Percentiles rank a stretch among this genome's conserved stretches.
Evolutionary conservation across 1,284 basidiomycete genomes (phyloP).

Genomic region (Porphyrellus sp.): DNA sequence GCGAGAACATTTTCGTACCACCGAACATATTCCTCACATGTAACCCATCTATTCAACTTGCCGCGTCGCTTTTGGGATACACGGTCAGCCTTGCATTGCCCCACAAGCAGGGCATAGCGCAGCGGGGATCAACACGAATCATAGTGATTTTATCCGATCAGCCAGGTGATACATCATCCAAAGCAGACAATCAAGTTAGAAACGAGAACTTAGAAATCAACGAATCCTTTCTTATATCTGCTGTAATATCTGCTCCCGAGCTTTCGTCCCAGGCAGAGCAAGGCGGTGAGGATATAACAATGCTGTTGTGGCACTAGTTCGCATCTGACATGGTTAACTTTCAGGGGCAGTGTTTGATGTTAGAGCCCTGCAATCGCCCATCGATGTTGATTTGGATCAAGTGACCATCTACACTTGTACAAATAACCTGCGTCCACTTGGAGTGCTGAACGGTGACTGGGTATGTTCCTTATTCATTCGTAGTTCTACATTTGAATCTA

Average conservation of each 20-base stretch:
- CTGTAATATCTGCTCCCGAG: slow-evolving; percentile 21
- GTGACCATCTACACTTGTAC: slow-evolving; percentile 56
- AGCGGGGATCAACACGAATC: slow-evolving; percentile 52
- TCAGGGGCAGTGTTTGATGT: slow-evolving; percentile 26
- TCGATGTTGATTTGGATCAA: slow-evolving; percentile 42
- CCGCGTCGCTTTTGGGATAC: slow-evolving; percentile 35
- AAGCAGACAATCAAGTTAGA: slow-evolving; percentile 21
- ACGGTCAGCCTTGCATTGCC: slow-evolving; percentile 60
- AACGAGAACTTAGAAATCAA: slow-evolving; percentile 59
- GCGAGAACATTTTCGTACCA: slow-evolving; percentile 39
- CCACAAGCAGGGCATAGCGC: slow-evolving; percentile 65
- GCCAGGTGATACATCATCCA: not conserved
- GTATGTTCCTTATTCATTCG: slow-evolving; percentile 43
- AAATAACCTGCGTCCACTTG: slow-evolving; percentile 66
- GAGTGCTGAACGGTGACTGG: slow-evolving; percentile 87
- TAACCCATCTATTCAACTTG: slow-evolving; percentile 10
- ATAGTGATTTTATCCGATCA: slow-evolving; percentile 46
- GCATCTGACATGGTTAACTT: slow-evolving; percentile 5
- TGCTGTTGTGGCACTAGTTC: not conserved
- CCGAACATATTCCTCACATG: slow-evolving; percentile 20
- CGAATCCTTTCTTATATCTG: slow-evolving; percentile 61
- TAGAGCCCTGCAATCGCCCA: slow-evolving; percentile 34
- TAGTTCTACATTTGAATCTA: slow-evolving; percentile 1
- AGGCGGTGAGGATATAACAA: slow-evolving; percentile 14
- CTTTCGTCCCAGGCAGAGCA: slow-evolving; percentile 12